A percentile compares a stretch with the other conserved stretches of the same genome.
These are phyloP conservation scores for Salix suchowensis DNA, from an alignment of 345 rosid species.

Conservation along the genomic window DNA sequence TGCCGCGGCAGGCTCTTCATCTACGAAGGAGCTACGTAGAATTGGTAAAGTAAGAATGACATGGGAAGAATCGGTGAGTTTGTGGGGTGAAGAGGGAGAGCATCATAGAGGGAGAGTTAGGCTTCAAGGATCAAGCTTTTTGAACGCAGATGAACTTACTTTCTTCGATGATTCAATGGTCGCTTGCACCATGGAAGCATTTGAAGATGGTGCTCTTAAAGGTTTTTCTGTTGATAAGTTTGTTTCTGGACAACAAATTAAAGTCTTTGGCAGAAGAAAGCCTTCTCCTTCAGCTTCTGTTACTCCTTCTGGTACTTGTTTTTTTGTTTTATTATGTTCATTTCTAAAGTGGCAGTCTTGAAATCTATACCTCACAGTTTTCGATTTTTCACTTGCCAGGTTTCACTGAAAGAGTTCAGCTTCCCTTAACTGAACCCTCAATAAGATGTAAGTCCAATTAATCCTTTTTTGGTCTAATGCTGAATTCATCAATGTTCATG, in stretches of 20 bases:
- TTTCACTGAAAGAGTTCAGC: conserved; percentile 51
- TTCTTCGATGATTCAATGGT: conserved; percentile 84
- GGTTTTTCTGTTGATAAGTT: conserved; percentile 93
- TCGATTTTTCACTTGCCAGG: conserved; percentile 27
- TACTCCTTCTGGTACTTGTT: conserved; percentile 43
- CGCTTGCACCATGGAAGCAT: conserved; percentile 80
- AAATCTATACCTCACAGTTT: conserved; percentile 18
- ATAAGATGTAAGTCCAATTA: conserved; percentile 43
- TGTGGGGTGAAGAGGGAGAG: conserved; percentile 97
- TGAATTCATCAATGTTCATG: neutral
- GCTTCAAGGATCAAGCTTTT: conserved; percentile 71
- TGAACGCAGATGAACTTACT: conserved; percentile 80
- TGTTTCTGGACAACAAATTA: conserved; percentile 74
- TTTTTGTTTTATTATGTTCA: conserved; percentile 5
- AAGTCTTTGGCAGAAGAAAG: conserved; percentile 83
- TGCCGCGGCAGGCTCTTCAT: conserved; percentile 25
- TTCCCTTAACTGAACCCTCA: conserved; percentile 53
- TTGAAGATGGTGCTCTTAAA: conserved; percentile 67
- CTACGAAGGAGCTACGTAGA: conserved; percentile 65
- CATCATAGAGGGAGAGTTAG: conserved; percentile 69
- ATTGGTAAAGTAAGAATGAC: conserved; percentile 86
- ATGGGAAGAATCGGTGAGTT: conserved; percentile 94
- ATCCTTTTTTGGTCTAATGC: neutral
- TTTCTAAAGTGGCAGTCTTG: conserved; percentile 10
- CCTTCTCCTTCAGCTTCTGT: conserved; percentile 39